Evolutionary conservation across 176 grass and related monocot species (phyloP).

Genomic region (Pharus latifolius): DNA sequence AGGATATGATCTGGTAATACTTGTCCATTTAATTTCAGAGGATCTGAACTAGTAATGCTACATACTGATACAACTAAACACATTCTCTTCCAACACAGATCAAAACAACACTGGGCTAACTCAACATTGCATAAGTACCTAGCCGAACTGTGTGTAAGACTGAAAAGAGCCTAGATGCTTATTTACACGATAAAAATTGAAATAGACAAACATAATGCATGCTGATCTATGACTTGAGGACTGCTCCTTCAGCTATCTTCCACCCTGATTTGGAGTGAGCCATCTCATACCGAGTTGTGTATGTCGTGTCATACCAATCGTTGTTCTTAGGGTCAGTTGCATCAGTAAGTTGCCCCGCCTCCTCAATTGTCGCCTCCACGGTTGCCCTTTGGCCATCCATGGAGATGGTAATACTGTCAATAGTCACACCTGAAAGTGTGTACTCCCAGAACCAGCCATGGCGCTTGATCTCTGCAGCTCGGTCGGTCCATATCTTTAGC

Average conservation of each 20-base stretch:
- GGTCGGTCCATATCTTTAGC: slow-evolving; percentile 79
- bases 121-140: neutral
- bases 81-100: neutral
- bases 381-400: slow-evolving; percentile 45
- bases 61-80: neutral
- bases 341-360: slow-evolving; percentile 46
- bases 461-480: slow-evolving; percentile 55
- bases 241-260: slow-evolving; percentile 85
- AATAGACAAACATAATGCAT: neutral
- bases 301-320: slow-evolving; percentile 47
- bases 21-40: neutral
- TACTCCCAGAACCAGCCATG: slow-evolving; percentile 92
- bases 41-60: neutral
- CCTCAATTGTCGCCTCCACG: slow-evolving; percentile 81
- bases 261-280: slow-evolving; percentile 35
- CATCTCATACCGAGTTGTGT: slow-evolving; percentile 79
- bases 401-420: slow-evolving; percentile 73
- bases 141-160: neutral
- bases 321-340: slow-evolving; percentile 20
- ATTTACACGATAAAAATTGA: slow-evolving; percentile 27
- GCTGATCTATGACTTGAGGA: slow-evolving; percentile 50
- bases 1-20: neutral
- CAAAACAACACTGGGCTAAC: neutral
- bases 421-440: slow-evolving; percentile 37
- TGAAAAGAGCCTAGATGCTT: neutral